Base-by-base conservation (phyloP, 2,329 filamentous ascomycete genomes). In the Ceratocystiopsis minuta region DNA sequence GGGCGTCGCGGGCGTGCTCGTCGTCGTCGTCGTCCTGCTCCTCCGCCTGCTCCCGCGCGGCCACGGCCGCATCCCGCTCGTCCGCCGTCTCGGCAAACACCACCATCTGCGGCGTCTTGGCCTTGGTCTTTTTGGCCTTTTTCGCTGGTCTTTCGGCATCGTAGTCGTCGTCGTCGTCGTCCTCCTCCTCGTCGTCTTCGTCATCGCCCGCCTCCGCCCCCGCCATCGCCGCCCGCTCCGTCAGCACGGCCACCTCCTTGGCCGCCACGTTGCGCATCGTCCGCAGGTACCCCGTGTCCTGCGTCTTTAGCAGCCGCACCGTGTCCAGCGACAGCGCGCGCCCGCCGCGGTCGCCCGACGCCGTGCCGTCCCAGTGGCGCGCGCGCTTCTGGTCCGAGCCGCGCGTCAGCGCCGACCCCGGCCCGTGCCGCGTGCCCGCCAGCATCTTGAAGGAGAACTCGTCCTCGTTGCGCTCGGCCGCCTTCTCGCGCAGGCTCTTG, bases 401-500 rank as follows among this genome's bases (percentile, higher is more conserved):
- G 7, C 53, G 48, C 10, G 66, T 61, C 34, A 70, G 53, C 16
- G 57, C 57, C 7, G 65, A 64, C 6, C 68, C 65, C 5, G 72
- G 68, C 11, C 73, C 73, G 16, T 36, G 18, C 43, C 73, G 73
- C 20, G 36, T 16, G 43, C 65, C 64, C 49, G 69, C 72, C 52
- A 79, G 62, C 77, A 81, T 81, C 47, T 72, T 74, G 53, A 73
- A 78, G 62, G 78, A 79, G 59, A 80, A 81, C 53, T 81, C 77
- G 70, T 81, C 77, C 41, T 79, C 75, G 57, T 80, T 80, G 50
- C 75, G 71, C 34, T 77, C 69, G 44, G 72, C 58, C 6, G 73
- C 76, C 54, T 80, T 80, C 44, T 68, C 61, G 38, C 67, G 66
- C 39, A 81, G 68, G 24, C 59, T 60, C 53, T 73, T 72, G 46